Evolutionary conservation across 2,329 filamentous ascomycete genomes (phyloP).

Genomic region (Colletotrichum falcatum): DNA sequence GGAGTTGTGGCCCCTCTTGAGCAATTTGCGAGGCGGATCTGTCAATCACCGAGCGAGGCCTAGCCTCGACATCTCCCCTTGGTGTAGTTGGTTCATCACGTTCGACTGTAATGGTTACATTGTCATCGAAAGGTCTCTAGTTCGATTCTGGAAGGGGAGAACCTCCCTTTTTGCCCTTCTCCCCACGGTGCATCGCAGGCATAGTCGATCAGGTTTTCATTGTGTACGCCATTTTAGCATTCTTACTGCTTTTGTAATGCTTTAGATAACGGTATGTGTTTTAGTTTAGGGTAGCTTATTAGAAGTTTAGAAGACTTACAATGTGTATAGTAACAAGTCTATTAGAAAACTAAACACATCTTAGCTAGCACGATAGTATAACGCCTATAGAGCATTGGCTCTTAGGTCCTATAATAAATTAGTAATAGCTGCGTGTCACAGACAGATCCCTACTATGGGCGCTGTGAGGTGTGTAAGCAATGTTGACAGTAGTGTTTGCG

Average conservation of each 20-base stretch:
- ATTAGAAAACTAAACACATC: not conserved
- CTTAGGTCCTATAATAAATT: not conserved
- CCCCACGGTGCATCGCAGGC: not conserved
- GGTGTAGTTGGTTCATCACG: conserved; percentile 29
- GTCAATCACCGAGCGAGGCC: conserved; percentile 6
- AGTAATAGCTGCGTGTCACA: not conserved
- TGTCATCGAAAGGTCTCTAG: conserved; percentile 28
- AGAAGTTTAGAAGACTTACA: not conserved
- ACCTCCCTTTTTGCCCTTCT: not conserved
- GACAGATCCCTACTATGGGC: too few relatives aligned
- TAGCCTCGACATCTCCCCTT: conserved; percentile 17
- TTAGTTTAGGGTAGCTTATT: not conserved
- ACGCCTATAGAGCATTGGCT: not conserved
- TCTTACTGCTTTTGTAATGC: not conserved
- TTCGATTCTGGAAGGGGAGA: conserved; percentile 28
- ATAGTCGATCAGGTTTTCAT: not conserved
- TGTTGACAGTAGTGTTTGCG: too few relatives aligned
- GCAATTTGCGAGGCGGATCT: not conserved
- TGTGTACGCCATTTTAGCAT: not conserved
- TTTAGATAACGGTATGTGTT: not conserved
- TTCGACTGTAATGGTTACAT: conserved; percentile 30
- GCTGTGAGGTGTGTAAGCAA: too few relatives aligned
- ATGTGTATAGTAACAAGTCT: not conserved
- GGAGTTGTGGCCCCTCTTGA: not conserved
- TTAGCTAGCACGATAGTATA: not conserved